A percentile compares a stretch with the other conserved stretches of the same genome.
Conservation (phyloP, 345 rosid species). For the Gossypium raimondii region DNA sequence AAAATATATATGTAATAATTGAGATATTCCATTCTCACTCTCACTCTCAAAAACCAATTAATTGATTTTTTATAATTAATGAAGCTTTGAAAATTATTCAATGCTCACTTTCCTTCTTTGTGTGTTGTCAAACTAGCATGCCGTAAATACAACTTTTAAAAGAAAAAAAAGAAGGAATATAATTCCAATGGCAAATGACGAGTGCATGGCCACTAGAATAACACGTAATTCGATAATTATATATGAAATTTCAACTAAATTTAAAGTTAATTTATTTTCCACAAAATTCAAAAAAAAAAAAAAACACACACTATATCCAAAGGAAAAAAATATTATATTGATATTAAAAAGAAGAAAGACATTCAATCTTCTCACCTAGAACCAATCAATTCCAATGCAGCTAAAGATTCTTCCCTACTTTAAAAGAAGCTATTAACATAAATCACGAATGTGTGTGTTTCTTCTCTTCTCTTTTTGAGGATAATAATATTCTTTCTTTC, state of each 20-base stretch:
- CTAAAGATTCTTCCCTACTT: not conserved
- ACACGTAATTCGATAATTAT: not conserved
- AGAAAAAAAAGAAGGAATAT: not conserved
- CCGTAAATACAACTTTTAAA: not conserved
- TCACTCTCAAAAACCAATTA: too few relatives aligned
- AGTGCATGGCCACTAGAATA: not conserved
- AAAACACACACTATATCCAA: not conserved
- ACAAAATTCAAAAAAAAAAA: not conserved
- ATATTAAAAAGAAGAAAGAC: not conserved
- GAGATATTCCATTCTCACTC: too few relatives aligned
- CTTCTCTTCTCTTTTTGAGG: not conserved
- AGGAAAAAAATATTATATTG: not conserved
- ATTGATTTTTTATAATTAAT: not conserved
- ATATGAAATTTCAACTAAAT: too few relatives aligned
- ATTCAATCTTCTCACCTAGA: not conserved
- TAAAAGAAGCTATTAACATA: not conserved
- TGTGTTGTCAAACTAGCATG: not conserved
- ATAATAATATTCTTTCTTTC: conserved; percentile 21
- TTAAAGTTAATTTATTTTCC: too few relatives aligned
- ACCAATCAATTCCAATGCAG: not conserved
- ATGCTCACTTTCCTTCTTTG: not conserved
- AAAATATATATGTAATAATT: too few relatives aligned
- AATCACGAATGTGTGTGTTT: not conserved
- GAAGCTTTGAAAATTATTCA: not conserved
- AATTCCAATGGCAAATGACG: not conserved